Percentiles rank a stretch among this genome's conserved stretches.
Conservation (phyloP, 202 grass and related monocot species). For the Digitaria exilis region DNA sequence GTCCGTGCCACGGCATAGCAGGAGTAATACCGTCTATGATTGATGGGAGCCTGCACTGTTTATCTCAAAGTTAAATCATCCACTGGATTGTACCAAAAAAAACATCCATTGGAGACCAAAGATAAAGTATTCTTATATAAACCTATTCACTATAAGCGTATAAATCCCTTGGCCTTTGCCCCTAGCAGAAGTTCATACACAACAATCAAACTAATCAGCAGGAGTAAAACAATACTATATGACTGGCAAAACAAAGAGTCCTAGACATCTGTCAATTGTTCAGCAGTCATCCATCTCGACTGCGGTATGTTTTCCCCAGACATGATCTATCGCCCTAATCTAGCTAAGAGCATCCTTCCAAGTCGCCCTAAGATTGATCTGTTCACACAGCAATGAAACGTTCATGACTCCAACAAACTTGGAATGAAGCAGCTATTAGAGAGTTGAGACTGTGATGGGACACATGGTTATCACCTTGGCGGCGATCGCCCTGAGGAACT, state of each 20-base stretch:
- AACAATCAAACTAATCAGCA: neutral
- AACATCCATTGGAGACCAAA: too few species aligned
- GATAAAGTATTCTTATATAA: slow-evolving; percentile 9
- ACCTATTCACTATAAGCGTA: neutral
- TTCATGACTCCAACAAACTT: neutral
- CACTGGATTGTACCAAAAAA: too few species aligned
- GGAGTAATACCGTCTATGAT: neutral
- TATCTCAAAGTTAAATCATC: neutral
- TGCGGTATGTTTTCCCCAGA: neutral
- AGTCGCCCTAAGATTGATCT: neutral
- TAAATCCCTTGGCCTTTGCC: neutral
- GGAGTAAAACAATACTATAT: neutral
- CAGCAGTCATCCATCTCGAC: slow-evolving; percentile 6
- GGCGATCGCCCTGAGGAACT: slow-evolving; percentile 64
- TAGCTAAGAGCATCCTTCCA: neutral
- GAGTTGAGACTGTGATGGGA: neutral
- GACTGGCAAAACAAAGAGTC: neutral
- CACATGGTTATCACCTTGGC: slow-evolving; percentile 48
- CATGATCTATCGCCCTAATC: neutral
- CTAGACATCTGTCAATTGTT: neutral
- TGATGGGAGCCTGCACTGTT: neutral
- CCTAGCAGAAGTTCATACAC: neutral
- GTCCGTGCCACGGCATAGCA: neutral
- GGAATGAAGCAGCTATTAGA: neutral
- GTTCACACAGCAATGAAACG: neutral